Evolutionary conservation across 768 basidiomycete species (phyloP).

Genomic region (Panaeolus cyanescens): DNA sequence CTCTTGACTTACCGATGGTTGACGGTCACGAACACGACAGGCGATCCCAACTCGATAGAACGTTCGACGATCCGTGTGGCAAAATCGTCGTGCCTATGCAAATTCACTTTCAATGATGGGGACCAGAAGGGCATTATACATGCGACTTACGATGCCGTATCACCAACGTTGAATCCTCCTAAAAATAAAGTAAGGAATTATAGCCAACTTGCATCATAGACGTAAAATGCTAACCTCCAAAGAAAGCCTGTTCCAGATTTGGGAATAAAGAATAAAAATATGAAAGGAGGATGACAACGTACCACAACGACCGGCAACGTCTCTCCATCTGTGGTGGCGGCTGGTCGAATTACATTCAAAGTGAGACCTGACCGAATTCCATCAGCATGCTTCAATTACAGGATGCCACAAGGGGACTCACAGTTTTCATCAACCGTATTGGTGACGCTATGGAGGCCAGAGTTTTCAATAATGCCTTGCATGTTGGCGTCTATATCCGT

Average conservation of each 20-base stretch:
- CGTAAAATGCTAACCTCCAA: background rate
- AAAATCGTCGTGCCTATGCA: conserved; percentile 36
- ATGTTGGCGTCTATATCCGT: background rate
- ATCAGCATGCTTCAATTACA: background rate
- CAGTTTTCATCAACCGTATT: background rate
- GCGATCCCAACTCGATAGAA: conserved; percentile 38
- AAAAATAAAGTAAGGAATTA: background rate
- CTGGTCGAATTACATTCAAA: background rate
- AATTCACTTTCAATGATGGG: background rate
- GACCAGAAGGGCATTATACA: background rate
- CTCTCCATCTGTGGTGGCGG: background rate
- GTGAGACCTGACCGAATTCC: background rate
- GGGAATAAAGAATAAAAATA: background rate
- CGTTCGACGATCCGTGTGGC: conserved; percentile 34
- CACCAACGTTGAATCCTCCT: background rate
- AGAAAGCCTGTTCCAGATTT: background rate
- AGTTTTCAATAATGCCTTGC: background rate
- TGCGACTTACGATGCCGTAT: background rate
- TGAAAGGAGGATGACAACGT: background rate
- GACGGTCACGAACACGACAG: conserved; percentile 48
- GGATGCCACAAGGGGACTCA: background rate
- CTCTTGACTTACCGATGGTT: conserved; percentile 40
- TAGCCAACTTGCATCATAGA: background rate
- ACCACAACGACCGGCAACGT: background rate
- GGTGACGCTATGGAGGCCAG: background rate